Conservation (phyloP, 768 basidiomycete species). For the Phallus indusiatus region DNA sequence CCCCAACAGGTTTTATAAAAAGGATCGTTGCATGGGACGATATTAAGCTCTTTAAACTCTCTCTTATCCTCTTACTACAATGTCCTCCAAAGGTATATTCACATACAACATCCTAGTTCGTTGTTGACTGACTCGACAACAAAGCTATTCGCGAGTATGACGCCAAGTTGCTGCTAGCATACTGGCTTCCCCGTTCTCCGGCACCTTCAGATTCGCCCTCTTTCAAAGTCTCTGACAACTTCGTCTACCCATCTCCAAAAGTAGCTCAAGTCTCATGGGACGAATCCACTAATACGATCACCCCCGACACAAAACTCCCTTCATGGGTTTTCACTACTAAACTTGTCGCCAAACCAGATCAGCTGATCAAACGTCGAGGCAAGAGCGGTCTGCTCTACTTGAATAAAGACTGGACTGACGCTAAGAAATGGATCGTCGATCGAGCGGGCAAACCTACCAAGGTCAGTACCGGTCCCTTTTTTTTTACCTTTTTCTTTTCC, state of each 20-base stretch:
- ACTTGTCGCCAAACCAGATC: slow-evolving; percentile 95
- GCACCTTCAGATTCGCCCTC: slow-evolving; percentile 50
- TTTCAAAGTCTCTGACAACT: slow-evolving; percentile 27
- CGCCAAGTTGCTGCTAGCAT: slow-evolving; percentile 93
- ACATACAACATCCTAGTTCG: no score
- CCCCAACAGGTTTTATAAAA: background rate
- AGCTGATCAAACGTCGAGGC: slow-evolving; percentile 98
- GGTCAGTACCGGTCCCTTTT: slow-evolving; percentile 35
- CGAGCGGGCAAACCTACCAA: slow-evolving; percentile 90
- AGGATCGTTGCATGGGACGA: background rate
- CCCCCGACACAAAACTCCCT: slow-evolving; percentile 53
- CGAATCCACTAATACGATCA: slow-evolving; percentile 50
- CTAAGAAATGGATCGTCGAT: slow-evolving; percentile 77
- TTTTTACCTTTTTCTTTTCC: slow-evolving; percentile 10
- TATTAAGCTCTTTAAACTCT: background rate
- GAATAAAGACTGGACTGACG: slow-evolving; percentile 88
- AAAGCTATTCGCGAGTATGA: slow-evolving; percentile 94
- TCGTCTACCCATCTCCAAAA: slow-evolving; percentile 55
- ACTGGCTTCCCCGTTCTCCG: slow-evolving; percentile 92
- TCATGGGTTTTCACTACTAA: slow-evolving; percentile 76
- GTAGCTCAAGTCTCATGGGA: slow-evolving; percentile 88
- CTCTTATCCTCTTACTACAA: slow-evolving; percentile 5
- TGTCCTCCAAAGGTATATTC: slow-evolving; percentile 23
- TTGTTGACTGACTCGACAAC: no score
- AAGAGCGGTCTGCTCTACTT: slow-evolving; percentile 93